Conservation (phyloP, 495 filamentous ascomycete genomes). For the Podospora bellae-mahoneyi region DNA sequence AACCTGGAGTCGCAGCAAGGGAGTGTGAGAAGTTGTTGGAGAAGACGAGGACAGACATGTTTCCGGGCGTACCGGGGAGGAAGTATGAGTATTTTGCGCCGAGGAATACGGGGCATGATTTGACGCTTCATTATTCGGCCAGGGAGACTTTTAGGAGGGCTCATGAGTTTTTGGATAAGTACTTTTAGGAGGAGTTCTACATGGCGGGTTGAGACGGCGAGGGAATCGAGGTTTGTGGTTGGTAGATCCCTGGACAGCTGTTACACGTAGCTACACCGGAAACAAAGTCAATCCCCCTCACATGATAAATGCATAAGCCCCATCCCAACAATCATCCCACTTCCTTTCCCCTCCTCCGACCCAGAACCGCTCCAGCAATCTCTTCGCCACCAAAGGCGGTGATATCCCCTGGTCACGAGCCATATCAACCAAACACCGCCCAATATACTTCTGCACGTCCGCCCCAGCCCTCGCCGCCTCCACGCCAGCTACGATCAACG, state of each 20-base stretch:
- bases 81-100: conserved; percentile 10
- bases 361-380: conserved; percentile 35
- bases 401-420: conserved; percentile 26
- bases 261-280: too few species aligned
- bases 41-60: conserved; percentile 1
- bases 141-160: neutral
- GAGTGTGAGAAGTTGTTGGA: conserved; percentile 5
- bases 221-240: neutral
- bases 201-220: too few species aligned
- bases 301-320: conserved; percentile 13
- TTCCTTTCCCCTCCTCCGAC: conserved; percentile 7
- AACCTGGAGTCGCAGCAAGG: neutral
- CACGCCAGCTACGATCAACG: conserved; percentile 36
- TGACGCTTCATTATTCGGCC: neutral
- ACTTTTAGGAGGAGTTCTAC: neutral
- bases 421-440: conserved; percentile 21
- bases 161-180: conserved; percentile 6
- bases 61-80: neutral
- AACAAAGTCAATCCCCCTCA: neutral
- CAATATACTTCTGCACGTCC: conserved; percentile 27
- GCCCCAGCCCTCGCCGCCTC: conserved; percentile 23
- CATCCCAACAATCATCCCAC: conserved; percentile 38
- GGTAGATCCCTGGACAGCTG: too few species aligned
- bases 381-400: conserved; percentile 27
- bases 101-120: neutral